phyloP scores from a whole-genome alignment of 257 asterid species.

The Perilla frutescens region DNA sequence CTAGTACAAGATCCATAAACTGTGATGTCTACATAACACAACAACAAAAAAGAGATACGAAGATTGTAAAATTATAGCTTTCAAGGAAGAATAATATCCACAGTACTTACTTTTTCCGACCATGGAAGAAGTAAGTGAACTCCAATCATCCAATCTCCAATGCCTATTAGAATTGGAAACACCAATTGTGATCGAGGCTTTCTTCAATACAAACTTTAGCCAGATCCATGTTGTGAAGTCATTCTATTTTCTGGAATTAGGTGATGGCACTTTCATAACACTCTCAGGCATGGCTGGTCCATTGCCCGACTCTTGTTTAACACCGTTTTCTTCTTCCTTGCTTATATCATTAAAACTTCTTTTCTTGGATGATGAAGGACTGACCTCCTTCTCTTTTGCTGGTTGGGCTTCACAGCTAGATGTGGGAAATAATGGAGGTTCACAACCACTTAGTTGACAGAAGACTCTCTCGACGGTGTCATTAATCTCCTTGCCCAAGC shows the following conservation, averaged over 20 bases:
- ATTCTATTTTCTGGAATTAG: conserved; percentile 38
- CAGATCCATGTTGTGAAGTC: conserved; percentile 11
- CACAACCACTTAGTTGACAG: conserved; percentile 88
- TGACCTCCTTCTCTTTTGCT: conserved; percentile 61
- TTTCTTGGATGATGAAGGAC: conserved; percentile 69
- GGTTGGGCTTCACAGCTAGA: conserved; percentile 42
- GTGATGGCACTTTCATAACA: conserved; percentile 22
- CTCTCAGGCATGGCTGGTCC: conserved; percentile 35
- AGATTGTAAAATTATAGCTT: neutral
- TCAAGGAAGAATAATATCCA: conserved; percentile 1
- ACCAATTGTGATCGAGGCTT: neutral
- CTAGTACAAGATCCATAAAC: conserved; percentile 27
- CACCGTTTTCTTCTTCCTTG: conserved; percentile 53
- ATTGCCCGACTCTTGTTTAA: conserved; percentile 40
- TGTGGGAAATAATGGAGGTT: conserved; percentile 78
- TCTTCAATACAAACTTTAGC: conserved; percentile 1
- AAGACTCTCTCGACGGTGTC: conserved; percentile 88
- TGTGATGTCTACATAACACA: conserved; percentile 22
- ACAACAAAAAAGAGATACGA: conserved; percentile 4
- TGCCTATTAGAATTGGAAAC: neutral
- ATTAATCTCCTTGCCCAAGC: conserved; percentile 83
- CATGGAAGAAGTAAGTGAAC: conserved; percentile 13
- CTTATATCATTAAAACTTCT: conserved; percentile 57
- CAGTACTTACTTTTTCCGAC: conserved; percentile 8
- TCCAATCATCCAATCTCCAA: conserved; percentile 1